Conservation (phyloP, 495 filamentous ascomycete species). For the Annulohypoxylon bovei region DNA sequence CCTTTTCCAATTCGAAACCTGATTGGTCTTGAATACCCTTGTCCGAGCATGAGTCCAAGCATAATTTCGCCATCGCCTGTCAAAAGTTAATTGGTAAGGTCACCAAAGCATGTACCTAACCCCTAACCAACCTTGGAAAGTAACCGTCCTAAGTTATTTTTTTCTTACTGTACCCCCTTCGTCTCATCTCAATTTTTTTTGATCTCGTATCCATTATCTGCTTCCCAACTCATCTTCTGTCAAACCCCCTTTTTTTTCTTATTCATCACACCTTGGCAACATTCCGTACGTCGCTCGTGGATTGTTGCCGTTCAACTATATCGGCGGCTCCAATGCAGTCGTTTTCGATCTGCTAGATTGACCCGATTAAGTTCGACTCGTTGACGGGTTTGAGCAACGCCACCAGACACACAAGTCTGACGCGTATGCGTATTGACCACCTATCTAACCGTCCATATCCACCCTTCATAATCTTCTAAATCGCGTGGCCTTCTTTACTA, state of each 20-base stretch:
- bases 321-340: constrained; percentile 31
- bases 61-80: constrained; percentile 23
- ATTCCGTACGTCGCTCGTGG: constrained; percentile 7
- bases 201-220: constrained; percentile 28
- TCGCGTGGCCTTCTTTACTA: background rate
- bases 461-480: background rate
- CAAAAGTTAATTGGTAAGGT: constrained; percentile 14
- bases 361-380: constrained; percentile 29
- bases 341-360: constrained; percentile 34
- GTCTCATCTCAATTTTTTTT: constrained; percentile 26
- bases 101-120: background rate
- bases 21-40: constrained; percentile 9
- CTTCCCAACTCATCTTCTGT: constrained; percentile 16
- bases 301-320: constrained; percentile 20
- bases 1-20: constrained; percentile 8
- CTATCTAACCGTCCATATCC: constrained; percentile 8
- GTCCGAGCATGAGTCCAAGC: constrained; percentile 19
- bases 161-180: constrained; percentile 28
- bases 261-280: constrained; percentile 9
- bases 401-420: constrained; percentile 31
- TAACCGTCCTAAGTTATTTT: background rate
- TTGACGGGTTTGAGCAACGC: constrained; percentile 26
- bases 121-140: background rate
- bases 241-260: constrained; percentile 17
- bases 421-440: constrained; percentile 33